These are phyloP conservation scores for Viridothelium virens DNA, from an alignment of 495 filamentous ascomycete species.

Conservation along the genomic window DNA sequence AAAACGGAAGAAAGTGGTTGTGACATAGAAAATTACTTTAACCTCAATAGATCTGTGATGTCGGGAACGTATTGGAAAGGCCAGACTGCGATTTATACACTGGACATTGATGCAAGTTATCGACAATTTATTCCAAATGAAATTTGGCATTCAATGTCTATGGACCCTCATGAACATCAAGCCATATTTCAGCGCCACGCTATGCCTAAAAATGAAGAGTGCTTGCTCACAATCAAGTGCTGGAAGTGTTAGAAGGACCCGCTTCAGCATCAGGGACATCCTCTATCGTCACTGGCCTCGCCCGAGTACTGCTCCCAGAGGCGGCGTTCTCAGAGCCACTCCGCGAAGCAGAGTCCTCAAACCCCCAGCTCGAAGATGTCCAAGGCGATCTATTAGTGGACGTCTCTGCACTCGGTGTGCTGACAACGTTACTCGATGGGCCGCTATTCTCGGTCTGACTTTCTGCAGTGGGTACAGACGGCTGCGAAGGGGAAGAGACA, in stretches of 20 bases:
- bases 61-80: too few relatives aligned
- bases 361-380: background rate
- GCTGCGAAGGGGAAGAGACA: background rate
- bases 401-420: background rate
- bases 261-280: conserved; percentile 5
- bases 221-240: background rate
- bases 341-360: background rate
- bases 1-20: too few relatives aligned
- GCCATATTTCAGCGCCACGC: background rate
- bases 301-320: background rate
- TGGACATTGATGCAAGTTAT: too few relatives aligned
- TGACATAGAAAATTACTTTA: too few relatives aligned
- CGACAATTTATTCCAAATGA: background rate
- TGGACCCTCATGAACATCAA: background rate
- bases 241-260: background rate
- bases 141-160: background rate
- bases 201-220: background rate
- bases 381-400: background rate
- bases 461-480: background rate
- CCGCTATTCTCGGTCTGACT: background rate
- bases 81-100: too few relatives aligned
- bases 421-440: background rate
- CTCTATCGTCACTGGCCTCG: background rate
- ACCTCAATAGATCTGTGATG: too few relatives aligned
- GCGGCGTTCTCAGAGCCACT: background rate